Conservation (phyloP, 768 basidiomycete genomes). For the Cubamyces lactineus region DNA sequence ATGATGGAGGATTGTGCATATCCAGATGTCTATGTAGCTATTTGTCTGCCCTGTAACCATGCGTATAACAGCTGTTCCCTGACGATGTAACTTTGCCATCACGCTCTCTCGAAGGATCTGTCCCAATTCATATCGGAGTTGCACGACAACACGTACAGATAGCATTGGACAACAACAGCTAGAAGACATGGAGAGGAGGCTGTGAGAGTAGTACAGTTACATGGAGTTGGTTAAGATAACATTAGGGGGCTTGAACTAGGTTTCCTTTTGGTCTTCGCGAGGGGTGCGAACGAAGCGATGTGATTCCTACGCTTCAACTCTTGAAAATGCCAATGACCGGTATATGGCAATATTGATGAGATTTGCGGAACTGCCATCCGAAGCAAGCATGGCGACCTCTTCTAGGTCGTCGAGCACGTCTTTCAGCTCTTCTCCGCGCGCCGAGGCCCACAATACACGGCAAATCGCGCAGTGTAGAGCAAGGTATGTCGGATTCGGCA, state of each 20-base stretch:
- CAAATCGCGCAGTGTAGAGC: conserved; percentile 23
- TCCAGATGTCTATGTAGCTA: conserved; percentile 25
- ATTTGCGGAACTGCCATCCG: conserved; percentile 21
- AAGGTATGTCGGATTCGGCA: conserved; percentile 19
- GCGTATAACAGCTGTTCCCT: conserved; percentile 2
- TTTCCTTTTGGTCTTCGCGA: neutral
- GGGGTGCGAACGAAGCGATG: neutral
- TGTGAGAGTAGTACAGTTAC: neutral
- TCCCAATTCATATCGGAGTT: no score
- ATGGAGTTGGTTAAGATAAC: no score
- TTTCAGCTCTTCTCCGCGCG: conserved; percentile 21
- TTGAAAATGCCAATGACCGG: conserved; percentile 12
- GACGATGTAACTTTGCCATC: neutral
- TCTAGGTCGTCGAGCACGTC: conserved; percentile 23
- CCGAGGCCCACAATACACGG: conserved; percentile 18
- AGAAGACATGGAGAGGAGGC: neutral
- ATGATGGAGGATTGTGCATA: conserved; percentile 17
- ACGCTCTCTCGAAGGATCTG: no score
- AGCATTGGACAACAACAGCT: neutral
- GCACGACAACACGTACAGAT: neutral
- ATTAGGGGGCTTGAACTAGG: no score
- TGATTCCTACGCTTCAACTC: neutral
- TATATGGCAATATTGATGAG: conserved; percentile 24
- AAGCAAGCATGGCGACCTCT: conserved; percentile 22
- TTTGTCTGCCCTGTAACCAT: conserved; percentile 21